These are phyloP conservation scores for Aspergillus amoenus DNA, from an alignment of 2,329 filamentous ascomycete genomes.

Conservation along the genomic window DNA sequence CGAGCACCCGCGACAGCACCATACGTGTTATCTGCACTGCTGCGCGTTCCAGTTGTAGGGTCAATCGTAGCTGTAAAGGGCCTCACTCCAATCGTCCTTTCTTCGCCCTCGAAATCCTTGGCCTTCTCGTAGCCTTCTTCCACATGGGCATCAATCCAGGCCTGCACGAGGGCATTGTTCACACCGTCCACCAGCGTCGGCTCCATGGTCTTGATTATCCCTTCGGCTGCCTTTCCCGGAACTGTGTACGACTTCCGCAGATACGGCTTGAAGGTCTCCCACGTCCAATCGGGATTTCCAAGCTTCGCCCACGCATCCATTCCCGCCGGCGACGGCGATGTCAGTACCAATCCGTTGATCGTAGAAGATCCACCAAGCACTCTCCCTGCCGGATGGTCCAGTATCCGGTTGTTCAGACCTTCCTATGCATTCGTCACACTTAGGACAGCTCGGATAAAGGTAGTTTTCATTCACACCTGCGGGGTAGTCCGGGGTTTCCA, in stretches of 20 bases:
- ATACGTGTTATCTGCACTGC: not conserved
- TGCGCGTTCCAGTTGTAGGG: not conserved
- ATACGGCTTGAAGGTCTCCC: slow-evolving; percentile 19
- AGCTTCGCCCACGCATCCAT: slow-evolving; percentile 33
- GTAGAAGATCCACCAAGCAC: slow-evolving; percentile 4
- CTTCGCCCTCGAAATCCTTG: not conserved
- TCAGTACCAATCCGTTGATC: not conserved
- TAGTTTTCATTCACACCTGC: not conserved
- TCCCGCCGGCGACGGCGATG: slow-evolving; percentile 45
- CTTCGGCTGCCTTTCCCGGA: not conserved
- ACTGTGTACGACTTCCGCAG: not conserved
- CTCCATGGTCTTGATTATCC: not conserved
- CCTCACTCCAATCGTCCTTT: not conserved
- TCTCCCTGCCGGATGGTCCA: not conserved
- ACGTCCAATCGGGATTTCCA: slow-evolving; percentile 19
- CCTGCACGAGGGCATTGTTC: not conserved
- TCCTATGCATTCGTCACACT: not conserved
- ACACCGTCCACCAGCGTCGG: not conserved
- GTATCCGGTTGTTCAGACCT: not conserved
- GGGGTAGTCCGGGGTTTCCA: not conserved
- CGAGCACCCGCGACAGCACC: not conserved
- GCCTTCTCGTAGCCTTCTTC: not conserved
- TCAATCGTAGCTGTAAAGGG: not conserved
- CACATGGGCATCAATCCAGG: not conserved
- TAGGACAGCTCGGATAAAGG: not conserved